Base-by-base conservation (phyloP, 352 stramenopile genomes). In the Saprolegnia diclina region DNA sequence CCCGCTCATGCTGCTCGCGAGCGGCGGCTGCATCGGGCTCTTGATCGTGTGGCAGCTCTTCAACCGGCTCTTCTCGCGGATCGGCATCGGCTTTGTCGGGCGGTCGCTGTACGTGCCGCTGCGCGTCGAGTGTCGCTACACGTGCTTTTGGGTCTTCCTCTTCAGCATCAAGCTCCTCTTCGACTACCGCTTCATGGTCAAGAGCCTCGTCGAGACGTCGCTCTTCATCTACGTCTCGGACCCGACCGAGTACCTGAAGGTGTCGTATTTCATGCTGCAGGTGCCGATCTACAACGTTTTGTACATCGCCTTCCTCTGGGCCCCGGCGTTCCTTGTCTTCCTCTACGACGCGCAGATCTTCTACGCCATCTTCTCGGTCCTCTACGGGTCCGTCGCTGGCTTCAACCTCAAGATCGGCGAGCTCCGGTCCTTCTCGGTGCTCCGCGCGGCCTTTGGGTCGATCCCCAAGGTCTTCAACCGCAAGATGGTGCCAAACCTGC, bases 181-280 rank as follows among this genome's bases (percentile, higher is more conserved):
- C 74, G 98, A 96, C 38, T 94, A 99, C 71, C 80, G 97, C 63
- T 97, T 99, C 67, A 97, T 99, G 81, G 89, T 99, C 46, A 98
- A 98, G 73, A 92, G 90, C 48, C 92, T 99, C 45, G 97, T 98
- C 38, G 88, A 96, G 4, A 96, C 96, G n/a, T 97, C 92, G 5
- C 83, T 99, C 61, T 81, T 99, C 77, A 91, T 99, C 53, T 98
- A 90, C 50, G 88, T 77, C 55, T 70, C 48, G 16, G 48, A 70
- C 37, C 54, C 48, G 21, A 52, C 46, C n/a, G 44, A 70, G 48
- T 70, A 61, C 54, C 64, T 70, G 3, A 44, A 64, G n/a, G 54
- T 70, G n/a, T 46, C 64, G 16, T 10, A 65, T 21, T 70, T 65
- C 42, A 70, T 61, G 64, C 87, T 94, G 50, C 75, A 85, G 54